Percentiles rank a stretch among this genome's conserved stretches.
phyloP scores from a whole-genome alignment of 2,329 filamentous ascomycete species.

The Ophiostoma himal-ulmi region DNA sequence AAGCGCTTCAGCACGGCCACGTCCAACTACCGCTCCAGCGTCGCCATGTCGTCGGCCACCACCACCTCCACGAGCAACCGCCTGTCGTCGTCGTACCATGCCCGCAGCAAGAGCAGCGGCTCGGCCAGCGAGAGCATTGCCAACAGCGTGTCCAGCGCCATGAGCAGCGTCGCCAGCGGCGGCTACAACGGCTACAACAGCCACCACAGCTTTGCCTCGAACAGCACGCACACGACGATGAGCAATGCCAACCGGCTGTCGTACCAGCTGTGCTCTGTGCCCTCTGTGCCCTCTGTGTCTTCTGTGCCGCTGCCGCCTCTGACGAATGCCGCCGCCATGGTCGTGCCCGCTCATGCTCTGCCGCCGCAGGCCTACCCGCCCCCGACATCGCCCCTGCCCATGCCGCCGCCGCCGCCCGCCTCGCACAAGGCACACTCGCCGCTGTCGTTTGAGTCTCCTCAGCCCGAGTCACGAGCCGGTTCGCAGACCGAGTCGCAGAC shows the following conservation, averaged over 20 bases:
- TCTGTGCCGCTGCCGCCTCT: not conserved
- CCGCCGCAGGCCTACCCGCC: not conserved
- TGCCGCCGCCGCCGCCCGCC: not conserved
- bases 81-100: slow-evolving; percentile 21
- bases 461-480: too few relatives aligned
- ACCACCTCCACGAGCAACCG: not conserved
- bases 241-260: slow-evolving; percentile 16
- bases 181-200: slow-evolving; percentile 1
- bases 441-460: not conserved
- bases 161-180: slow-evolving; percentile 18
- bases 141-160: slow-evolving; percentile 17
- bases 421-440: not conserved
- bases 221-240: slow-evolving; percentile 15
- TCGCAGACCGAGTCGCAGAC: not conserved
- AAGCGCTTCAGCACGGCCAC: slow-evolving; percentile 12
- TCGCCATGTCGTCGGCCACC: not conserved
- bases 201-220: slow-evolving; percentile 15
- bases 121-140: slow-evolving; percentile 23
- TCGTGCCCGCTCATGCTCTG: not conserved
- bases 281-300: not conserved
- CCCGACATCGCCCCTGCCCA: not conserved
- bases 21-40: slow-evolving; percentile 12
- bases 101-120: slow-evolving; percentile 24
- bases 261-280: not conserved
- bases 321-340: not conserved